Evolutionary conservation across 257 asterid genomes (phyloP), one percentile per base, ranked within the genome.

Genomic region (Plantago ovata): DNA sequence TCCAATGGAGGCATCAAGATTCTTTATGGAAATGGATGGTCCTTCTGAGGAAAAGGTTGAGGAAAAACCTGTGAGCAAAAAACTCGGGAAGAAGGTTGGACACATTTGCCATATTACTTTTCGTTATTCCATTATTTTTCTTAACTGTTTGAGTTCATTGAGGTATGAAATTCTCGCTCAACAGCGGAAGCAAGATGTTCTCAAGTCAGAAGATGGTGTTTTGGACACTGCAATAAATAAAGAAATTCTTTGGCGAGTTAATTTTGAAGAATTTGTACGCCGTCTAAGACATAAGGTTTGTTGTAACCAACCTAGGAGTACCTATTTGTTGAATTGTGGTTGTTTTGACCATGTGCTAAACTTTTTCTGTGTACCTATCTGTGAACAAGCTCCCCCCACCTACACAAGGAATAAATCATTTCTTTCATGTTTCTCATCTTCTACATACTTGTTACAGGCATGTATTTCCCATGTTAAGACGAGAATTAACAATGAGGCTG

Each of bases 201-300:
- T 74, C 45, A 74, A 62, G 61, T 69, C 68, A 10, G 81, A 80
- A 65, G 83, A 76, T 66, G 84, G 72, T 60, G 54, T 58, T 47
- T 43, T 53, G 62, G 88, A 53, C 58, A 47, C 68, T 36, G 61
- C 67, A 55, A 68, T 56, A 61, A 73, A 69, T 72, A 86, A 79
- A 73, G 86, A 81, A 75, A 81, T 82, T 50, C 83, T 93, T 69
- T 93, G 97, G 98, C 95, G 96, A 62, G 97, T 81, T 53, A 93
- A 93, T 64, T 76, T 72, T 64, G 95, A 89, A 67, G 98, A 93
- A 77, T 69, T 89, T 78, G 53, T 84, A 53, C 79, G 73, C 39
- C 81, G 82, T 53, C 64, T 84, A 63, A 75, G 90, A 70, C 73
- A 77, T 64, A 86, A 89, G 95, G 98, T 92, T 66, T 40, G 63